These are phyloP conservation scores for Plasmodium sp. DNA, from an alignment of 169 alveolate species.

Conservation along the genomic window DNA sequence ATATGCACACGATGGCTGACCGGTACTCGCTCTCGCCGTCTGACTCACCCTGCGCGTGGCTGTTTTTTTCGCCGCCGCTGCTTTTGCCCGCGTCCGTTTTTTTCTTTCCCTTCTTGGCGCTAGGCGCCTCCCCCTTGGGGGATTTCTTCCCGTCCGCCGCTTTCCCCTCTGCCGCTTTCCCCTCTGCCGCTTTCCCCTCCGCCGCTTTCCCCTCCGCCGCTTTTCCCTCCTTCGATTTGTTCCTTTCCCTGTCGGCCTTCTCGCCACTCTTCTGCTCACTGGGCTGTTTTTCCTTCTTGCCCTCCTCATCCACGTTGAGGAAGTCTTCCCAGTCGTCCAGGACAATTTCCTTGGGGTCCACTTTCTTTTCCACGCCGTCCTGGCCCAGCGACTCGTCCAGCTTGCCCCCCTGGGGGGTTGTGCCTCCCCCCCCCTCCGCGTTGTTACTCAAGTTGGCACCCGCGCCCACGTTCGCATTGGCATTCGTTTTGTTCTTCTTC, in stretches of 20 bases:
- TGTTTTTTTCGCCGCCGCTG: neutral
- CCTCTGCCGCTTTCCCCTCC: neutral
- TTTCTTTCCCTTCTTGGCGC: slow-evolving; percentile 15
- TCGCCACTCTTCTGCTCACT: slow-evolving; percentile 55
- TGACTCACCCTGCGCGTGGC: neutral
- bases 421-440: neutral
- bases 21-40: slow-evolving; percentile 86
- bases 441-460: neutral
- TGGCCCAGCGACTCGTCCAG: slow-evolving; percentile 12
- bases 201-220: neutral
- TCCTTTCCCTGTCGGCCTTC: slow-evolving; percentile 78
- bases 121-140: neutral
- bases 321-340: slow-evolving; percentile 43
- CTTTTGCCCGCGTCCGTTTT: neutral
- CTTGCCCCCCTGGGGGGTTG: slow-evolving; percentile 3
- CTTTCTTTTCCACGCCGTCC: slow-evolving; percentile 34
- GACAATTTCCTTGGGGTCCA: slow-evolving; percentile 12
- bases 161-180: neutral
- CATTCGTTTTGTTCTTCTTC: slow-evolving; percentile 35
- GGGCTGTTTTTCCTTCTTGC: slow-evolving; percentile 31
- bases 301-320: slow-evolving; percentile 39
- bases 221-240: neutral
- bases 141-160: neutral
- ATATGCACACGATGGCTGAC: slow-evolving; percentile 97
- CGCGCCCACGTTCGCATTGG: neutral